A percentile compares a stretch with the other conserved stretches of the same genome.
Evolutionary conservation across 1,284 basidiomycete species (phyloP).

Genomic region (Cutaneotrichosporon spelunceum): DNA sequence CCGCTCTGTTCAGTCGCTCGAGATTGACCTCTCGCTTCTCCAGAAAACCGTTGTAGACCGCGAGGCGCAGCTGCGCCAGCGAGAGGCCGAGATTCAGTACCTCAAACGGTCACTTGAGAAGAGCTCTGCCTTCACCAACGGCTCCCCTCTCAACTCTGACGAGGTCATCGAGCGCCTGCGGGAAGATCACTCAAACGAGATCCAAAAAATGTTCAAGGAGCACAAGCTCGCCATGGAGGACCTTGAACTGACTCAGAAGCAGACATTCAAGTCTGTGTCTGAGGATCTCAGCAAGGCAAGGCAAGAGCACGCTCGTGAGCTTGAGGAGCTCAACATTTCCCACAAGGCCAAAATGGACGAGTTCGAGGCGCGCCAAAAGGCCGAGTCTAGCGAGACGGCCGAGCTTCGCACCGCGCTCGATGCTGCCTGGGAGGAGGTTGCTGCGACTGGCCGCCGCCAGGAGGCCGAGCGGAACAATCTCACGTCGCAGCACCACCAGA

Average conservation of each 20-base stretch:
- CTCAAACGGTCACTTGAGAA: constrained; percentile 62
- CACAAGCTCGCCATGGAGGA: constrained; percentile 20
- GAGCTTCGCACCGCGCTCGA: constrained; percentile 23
- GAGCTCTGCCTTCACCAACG: constrained; percentile 6
- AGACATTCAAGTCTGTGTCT: constrained; percentile 11
- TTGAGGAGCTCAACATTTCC: constrained; percentile 24
- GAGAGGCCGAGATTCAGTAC: constrained; percentile 75
- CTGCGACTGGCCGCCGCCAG: constrained; percentile 19
- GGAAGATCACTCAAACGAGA: constrained; percentile 36
- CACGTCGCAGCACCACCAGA: constrained; percentile 25
- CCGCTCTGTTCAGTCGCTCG: constrained; percentile 74
- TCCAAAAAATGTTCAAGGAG: constrained; percentile 20
- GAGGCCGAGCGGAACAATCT: constrained; percentile 28
- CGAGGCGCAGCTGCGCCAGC: constrained; percentile 70
- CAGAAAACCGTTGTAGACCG: constrained; percentile 81
- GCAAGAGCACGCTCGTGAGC: constrained; percentile 18
- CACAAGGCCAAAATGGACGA: constrained; percentile 24
- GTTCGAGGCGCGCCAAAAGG: constrained; percentile 21
- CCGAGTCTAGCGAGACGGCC: constrained; percentile 13
- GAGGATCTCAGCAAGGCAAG: constrained; percentile 18
- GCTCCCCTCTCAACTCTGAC: constrained; percentile 15
- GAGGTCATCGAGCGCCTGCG: constrained; percentile 25
- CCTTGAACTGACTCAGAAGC: constrained; percentile 24
- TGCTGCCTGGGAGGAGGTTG: constrained; percentile 26
- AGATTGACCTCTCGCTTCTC: constrained; percentile 85